Evolutionary conservation across 257 asterid species (phyloP), one percentile per base, ranked within the genome.

Genomic region (Leptodermis oblonga): DNA sequence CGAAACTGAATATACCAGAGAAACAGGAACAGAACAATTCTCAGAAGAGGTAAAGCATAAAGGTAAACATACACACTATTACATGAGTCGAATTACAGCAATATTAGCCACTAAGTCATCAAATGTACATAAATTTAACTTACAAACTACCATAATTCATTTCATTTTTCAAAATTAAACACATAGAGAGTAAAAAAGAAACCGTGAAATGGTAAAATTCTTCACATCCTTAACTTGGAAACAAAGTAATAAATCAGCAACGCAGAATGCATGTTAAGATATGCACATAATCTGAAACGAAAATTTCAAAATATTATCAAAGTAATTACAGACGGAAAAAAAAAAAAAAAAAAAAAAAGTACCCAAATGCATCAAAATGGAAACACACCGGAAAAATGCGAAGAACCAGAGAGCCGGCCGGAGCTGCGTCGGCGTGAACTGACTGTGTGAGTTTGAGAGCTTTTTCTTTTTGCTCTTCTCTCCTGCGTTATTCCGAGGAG

Each of bases 381-480:
- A n/a, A 49, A 67, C 22, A 31, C 22, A 33, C 62, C 71, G 43
- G 61, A 12, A 67, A 31, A 67, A n/a, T 59, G 42, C 26, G 45
- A 67, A 48, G 23, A 48, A 48, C 15, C 53, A 17, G 58, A 48
- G 23, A 48, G n/a, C n/a, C n/a, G n/a, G 52, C 9, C 49, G 8
- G 25, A 48, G 25, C 58, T 51, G 58, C 58, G 58, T 7, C 28
- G 7, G 28, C 3, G 28, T 51, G 26, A 6, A 0, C 22, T 51
- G 30, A 36, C 25, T 62, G 67, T 42, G 67, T 62, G 67, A 4
- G 41, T 28, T 42, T 13, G 65, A 25, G 63, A 28, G n/a, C 8
- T 26, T 22, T 58, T 25, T 20, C 3, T 34, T 7, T n/a, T 1
- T 7, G 66, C 37, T 26, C 4, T 55, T 26, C 3, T 55, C 7